Evolutionary conservation across 2,329 filamentous ascomycete species (phyloP).

Genomic region (Arthrobotrys pseudoclavata): DNA sequence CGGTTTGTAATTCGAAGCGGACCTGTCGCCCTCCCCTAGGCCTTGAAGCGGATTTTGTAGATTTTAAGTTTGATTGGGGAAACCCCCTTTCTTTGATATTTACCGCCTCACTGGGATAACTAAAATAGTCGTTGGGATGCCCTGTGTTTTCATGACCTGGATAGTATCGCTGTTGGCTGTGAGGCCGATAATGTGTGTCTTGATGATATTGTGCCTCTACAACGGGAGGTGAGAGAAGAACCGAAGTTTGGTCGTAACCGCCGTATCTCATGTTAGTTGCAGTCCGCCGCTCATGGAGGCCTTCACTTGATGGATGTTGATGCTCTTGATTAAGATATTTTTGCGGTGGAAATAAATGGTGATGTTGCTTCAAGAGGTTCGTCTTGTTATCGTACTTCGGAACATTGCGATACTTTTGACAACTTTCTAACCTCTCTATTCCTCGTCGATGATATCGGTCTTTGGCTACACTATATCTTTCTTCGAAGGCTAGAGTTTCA

Average conservation of each 20-base stretch:
- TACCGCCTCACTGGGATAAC: conserved; percentile 34
- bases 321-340: not conserved
- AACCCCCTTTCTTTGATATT: conserved; percentile 51
- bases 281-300: conserved; percentile 8
- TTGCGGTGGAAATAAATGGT: conserved; percentile 27
- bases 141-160: conserved; percentile 6
- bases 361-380: conserved; percentile 47
- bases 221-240: not conserved
- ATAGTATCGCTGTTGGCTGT: conserved; percentile 7
- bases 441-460: conserved; percentile 15
- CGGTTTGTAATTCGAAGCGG: conserved; percentile 38
- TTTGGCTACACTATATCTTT: not conserved
- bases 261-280: conserved; percentile 46
- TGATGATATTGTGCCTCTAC: conserved; percentile 12
- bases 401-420: conserved; percentile 53
- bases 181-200: not conserved
- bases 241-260: conserved; percentile 7
- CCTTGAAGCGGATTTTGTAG: conserved; percentile 31
- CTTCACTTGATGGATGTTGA: not conserved
- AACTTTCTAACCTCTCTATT: not conserved
- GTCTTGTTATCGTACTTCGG: conserved; percentile 56
- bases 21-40: conserved; percentile 26
- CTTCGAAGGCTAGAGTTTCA: conserved; percentile 20
- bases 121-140: conserved; percentile 32
- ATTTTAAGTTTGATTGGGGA: conserved; percentile 16